A percentile compares a stretch with the other conserved stretches of the same genome.
Evolutionary conservation across 163 green algal species (phyloP).

Genomic region (Chlamydomonas reinhardtii): DNA sequence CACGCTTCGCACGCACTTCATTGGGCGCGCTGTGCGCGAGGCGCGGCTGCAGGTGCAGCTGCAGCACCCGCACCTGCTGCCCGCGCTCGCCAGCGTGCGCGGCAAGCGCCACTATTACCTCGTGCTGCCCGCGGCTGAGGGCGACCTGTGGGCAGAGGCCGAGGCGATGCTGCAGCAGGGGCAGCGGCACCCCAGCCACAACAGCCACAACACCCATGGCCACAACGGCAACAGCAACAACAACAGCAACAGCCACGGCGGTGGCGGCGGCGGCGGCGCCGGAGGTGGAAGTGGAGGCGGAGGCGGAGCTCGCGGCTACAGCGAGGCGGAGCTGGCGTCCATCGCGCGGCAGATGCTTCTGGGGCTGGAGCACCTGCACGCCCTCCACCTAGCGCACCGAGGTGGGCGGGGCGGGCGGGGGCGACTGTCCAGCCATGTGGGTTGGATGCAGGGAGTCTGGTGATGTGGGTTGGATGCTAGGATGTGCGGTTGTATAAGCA

Average conservation of each 20-base stretch:
- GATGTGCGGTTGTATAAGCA: too few relatives aligned
- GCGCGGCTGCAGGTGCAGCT: constrained; percentile 23
- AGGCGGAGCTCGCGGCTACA: not conserved
- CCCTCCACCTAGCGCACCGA: constrained; percentile 4
- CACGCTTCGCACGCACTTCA: constrained; percentile 30
- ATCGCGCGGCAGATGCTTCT: constrained; percentile 20
- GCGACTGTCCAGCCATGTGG: too few relatives aligned
- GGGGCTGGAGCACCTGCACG: constrained; percentile 35
- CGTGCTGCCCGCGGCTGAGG: constrained; percentile 11
- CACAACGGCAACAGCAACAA: too few relatives aligned
- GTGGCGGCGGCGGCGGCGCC: too few relatives aligned
- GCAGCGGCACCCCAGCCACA: too few relatives aligned
- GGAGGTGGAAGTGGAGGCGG: too few relatives aligned
- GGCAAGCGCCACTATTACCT: constrained; percentile 42
- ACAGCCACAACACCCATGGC: too few relatives aligned
- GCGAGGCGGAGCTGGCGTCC: constrained; percentile 3
- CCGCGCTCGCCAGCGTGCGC: constrained; percentile 24
- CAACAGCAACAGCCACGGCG: too few relatives aligned
- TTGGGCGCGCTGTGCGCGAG: constrained; percentile 18
- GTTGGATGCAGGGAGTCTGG: too few relatives aligned
- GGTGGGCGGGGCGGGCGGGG: not conserved
- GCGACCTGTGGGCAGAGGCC: constrained; percentile 33
- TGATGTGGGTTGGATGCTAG: too few relatives aligned
- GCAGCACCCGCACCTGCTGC: constrained; percentile 40
- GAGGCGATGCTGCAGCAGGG: constrained; percentile 16